These are phyloP conservation scores for Escovopsis sp. DNA, from an alignment of 2,329 filamentous ascomycete species.

Conservation along the genomic window DNA sequence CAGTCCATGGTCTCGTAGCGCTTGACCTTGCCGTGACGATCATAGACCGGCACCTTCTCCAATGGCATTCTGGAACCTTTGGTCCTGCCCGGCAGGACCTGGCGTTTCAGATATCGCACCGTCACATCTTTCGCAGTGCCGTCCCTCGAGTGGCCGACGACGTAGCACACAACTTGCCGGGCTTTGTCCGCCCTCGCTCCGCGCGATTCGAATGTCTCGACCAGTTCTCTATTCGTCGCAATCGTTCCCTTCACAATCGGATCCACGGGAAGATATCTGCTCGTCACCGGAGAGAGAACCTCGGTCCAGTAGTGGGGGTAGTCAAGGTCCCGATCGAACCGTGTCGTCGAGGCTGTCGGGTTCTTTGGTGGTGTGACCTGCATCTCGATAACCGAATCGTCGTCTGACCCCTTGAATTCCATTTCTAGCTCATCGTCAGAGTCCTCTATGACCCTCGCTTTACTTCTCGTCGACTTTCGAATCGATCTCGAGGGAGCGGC, in stretches of 20 bases:
- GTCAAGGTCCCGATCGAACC: conserved; percentile 61
- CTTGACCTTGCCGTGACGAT: conserved; percentile 62
- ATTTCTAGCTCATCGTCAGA: conserved; percentile 32
- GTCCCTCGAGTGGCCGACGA: conserved; percentile 69
- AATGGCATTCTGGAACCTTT: conserved; percentile 67
- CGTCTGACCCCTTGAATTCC: conserved; percentile 35
- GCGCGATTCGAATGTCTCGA: conserved; percentile 66
- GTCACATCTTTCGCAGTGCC: conserved; percentile 92
- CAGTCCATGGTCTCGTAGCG: conserved; percentile 70
- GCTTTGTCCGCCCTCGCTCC: conserved; percentile 71
- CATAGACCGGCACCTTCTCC: conserved; percentile 70
- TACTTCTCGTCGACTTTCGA: conserved; percentile 4
- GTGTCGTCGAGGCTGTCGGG: conserved; percentile 22
- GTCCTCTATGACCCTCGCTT: conserved; percentile 17
- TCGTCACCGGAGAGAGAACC: conserved; percentile 65
- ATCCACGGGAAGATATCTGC: conserved; percentile 68
- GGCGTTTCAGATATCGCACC: conserved; percentile 71
- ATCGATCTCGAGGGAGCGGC: conserved; percentile 8
- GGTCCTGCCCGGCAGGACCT: conserved; percentile 72
- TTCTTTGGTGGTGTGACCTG: conserved; percentile 25
- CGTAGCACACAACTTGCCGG: conserved; percentile 81
- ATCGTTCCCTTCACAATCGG: conserved; percentile 54
- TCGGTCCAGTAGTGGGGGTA: conserved; percentile 93
- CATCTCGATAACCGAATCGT: conserved; percentile 45
- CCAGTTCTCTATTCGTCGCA: conserved; percentile 55